A percentile compares a stretch with the other conserved stretches of the same genome.
These are phyloP conservation scores for Arabis alpina DNA, from an alignment of 345 rosid genomes.

Conservation along the genomic window DNA sequence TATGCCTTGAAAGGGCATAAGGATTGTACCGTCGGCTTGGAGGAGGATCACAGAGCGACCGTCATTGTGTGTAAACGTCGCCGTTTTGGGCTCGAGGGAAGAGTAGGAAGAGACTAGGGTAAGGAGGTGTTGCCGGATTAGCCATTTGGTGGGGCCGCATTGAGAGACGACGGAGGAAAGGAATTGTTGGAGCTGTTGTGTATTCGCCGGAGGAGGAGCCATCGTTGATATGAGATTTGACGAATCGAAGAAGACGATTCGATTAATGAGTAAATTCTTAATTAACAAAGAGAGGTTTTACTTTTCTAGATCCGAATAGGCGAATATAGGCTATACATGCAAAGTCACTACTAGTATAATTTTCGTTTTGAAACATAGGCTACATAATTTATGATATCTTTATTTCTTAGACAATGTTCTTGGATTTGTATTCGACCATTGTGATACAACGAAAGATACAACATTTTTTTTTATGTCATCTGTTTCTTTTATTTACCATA, in stretches of 20 bases:
- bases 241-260: background rate
- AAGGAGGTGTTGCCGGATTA: conserved; percentile 90
- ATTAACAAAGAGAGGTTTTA: too few relatives aligned
- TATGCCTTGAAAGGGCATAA: conserved; percentile 77
- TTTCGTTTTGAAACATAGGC: too few relatives aligned
- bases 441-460: too few relatives aligned
- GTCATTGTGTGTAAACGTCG: conserved; percentile 94
- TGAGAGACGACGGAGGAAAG: conserved; percentile 83
- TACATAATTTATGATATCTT: too few relatives aligned
- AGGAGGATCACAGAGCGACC: conserved; percentile 90
- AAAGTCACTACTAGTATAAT: too few relatives aligned
- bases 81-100: conserved; percentile 82
- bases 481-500: too few relatives aligned
- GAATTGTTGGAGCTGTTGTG: conserved; percentile 71
- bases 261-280: too few relatives aligned
- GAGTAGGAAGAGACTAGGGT: conserved; percentile 57
- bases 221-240: conserved; percentile 9
- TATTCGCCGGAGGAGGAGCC: conserved; percentile 52
- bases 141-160: conserved; percentile 84
- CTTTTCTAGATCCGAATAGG: too few relatives aligned
- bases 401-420: too few relatives aligned
- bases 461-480: too few relatives aligned
- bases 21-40: conserved; percentile 90
- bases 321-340: too few relatives aligned
- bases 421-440: too few relatives aligned